phyloP scores from a whole-genome alignment of 192 early-diverging fungal genomes.

The Coemansia sp. region DNA sequence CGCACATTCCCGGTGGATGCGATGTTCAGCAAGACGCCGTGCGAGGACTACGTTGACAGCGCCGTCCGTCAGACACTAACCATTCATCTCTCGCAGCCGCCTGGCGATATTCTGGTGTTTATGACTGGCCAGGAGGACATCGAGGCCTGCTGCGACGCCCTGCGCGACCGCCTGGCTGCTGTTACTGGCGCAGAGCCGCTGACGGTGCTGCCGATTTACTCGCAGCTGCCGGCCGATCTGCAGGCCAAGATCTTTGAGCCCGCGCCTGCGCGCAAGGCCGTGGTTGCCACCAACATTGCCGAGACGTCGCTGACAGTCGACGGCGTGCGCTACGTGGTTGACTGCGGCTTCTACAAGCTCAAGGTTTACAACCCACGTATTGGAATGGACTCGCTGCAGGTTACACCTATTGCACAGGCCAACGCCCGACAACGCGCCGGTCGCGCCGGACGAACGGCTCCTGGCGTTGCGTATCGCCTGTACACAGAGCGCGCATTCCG shows the following conservation, averaged over 20 bases:
- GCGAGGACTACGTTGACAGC: constrained; percentile 93
- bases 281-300: constrained; percentile 98
- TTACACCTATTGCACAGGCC: constrained; percentile 93
- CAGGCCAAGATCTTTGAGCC: constrained; percentile 97
- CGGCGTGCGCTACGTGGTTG: constrained; percentile 95
- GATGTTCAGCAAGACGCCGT: constrained; percentile 90
- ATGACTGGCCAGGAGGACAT: constrained; percentile 99
- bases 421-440: constrained; percentile 93
- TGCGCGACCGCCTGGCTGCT: constrained; percentile 70
- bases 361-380: constrained; percentile 95
- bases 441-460: constrained; percentile 94
- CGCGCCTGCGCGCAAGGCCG: constrained; percentile 80
- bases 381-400: constrained; percentile 95
- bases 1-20: constrained; percentile 94
- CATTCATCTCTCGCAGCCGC: constrained; percentile 90
- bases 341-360: constrained; percentile 94
- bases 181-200: constrained; percentile 65
- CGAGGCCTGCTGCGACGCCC: constrained; percentile 74
- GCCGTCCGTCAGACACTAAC: constrained; percentile 92
- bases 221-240: constrained; percentile 90
- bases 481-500: constrained; percentile 92
- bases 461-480: constrained; percentile 92
- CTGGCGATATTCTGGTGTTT: constrained; percentile 93
- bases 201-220: constrained; percentile 91
- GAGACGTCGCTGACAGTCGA: constrained; percentile 99